Base-by-base conservation (phyloP, 2,329 filamentous ascomycete species). In the Alternaria rosae region DNA sequence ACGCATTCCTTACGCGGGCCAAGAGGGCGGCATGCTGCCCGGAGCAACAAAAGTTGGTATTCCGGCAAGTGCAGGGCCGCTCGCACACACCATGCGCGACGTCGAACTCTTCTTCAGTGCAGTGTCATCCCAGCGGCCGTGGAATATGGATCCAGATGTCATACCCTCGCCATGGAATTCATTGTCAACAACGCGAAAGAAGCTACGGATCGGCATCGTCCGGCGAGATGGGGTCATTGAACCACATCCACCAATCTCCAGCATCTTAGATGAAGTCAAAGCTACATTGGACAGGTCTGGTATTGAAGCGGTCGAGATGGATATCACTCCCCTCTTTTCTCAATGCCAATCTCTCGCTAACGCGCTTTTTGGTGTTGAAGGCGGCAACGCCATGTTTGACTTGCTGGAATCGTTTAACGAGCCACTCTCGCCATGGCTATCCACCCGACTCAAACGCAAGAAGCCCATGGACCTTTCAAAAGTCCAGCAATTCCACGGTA, bases 401-500 rank as follows among this genome's bases (percentile, higher is more conserved):
- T 78, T 87, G 6, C 78, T 90, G 23, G 85, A 87, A 54, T 74
- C 79, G 11, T 87, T 82, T 4, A 79, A 79, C 6, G 88, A 90
- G 65, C 85, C 86, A 0, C 76, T 89, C 2, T 88, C 85, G 12
- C 86, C 85, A 1, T 90, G 87, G 87, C 81, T 89, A n/a, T 76
- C 79, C 35, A 81, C 80, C 3, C 81, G 86, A 5, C 76, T 88
- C 42, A 81, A 80, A 38, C 82, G 85, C 9, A 83, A 84, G 45
- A 78, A 81, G 3, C 79, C 81, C 7, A 80, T 84, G 28, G 76
- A 80, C 0, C 71, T 88, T 5, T 78, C 82, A 0, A 81, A 85
- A 44, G 69, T 88, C 0, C 81, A 82, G 3, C 80, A 84, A 20
- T 68, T 89, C 0, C 87, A 89, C 57, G 85, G 83, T 0, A 80